phyloP scores from a whole-genome alignment of 2,329 filamentous ascomycete genomes.

The Pseudonectria foliicola region DNA sequence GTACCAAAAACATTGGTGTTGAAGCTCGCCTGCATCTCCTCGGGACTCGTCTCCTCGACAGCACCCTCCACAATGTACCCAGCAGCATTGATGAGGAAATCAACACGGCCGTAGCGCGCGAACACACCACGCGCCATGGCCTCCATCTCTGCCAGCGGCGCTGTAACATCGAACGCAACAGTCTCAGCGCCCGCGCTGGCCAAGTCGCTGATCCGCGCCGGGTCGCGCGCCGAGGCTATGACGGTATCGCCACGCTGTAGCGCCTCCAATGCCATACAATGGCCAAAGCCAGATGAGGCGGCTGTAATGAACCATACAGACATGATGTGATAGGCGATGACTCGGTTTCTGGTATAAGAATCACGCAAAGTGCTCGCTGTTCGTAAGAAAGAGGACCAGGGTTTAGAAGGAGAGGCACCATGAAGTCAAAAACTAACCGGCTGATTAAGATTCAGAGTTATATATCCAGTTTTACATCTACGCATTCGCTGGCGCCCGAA shows the following conservation, averaged over 20 bases:
- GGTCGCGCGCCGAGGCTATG: slow-evolving; percentile 41
- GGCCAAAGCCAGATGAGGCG: slow-evolving; percentile 44
- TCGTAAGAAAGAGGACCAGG: no score
- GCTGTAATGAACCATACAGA: slow-evolving; percentile 48
- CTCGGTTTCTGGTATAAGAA: no score
- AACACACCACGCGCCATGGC: slow-evolving; percentile 27
- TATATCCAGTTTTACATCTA: no score
- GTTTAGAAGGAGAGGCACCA: no score
- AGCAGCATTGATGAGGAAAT: slow-evolving; percentile 42
- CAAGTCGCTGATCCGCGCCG: slow-evolving; percentile 33
- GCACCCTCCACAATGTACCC: slow-evolving; percentile 38
- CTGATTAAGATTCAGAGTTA: no score
- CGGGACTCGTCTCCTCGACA: slow-evolving; percentile 31
- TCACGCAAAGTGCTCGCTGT: not conserved
- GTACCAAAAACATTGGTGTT: slow-evolving; percentile 49
- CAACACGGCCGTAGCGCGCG: slow-evolving; percentile 31
- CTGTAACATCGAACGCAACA: slow-evolving; percentile 41
- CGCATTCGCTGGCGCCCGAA: no score
- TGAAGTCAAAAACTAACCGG: no score
- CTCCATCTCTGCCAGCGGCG: slow-evolving; percentile 28
- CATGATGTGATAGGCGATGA: slow-evolving; percentile 1
- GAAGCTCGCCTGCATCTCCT: slow-evolving; percentile 34
- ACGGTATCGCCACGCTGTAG: slow-evolving; percentile 41
- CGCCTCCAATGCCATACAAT: slow-evolving; percentile 34
- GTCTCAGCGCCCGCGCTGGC: slow-evolving; percentile 34